Base-by-base conservation (phyloP, 441 rosid genomes). In the Brassica hybrid region DNA sequence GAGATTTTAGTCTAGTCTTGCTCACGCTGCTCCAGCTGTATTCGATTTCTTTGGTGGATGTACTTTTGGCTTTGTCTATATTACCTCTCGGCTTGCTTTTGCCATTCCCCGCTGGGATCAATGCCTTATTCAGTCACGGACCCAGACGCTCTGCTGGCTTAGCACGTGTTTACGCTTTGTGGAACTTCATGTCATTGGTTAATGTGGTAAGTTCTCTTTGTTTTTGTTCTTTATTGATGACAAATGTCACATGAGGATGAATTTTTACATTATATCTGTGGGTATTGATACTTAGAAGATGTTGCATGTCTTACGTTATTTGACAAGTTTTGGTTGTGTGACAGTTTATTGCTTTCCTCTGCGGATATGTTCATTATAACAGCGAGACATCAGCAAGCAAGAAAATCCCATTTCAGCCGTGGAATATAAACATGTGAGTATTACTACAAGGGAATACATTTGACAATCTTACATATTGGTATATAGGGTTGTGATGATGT, bases 81-180 rank as follows among this genome's bases (percentile, higher is more conserved):
- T 83, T 94, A 76, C 99, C 99, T 69, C 89, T 96, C 23, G 98
- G 98, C 71, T 85, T 97, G 81, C 94, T 97, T 78, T 88, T 97
- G 73, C 98, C 99, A 9, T 97, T 97, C 81, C 98, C 98, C 78
- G 98, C 96, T 64, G 99, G 99, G 78, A 97, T 97, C 82, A 94
- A 93, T 86, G 99, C 99, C 83, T 84, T 96, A 75, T 96, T 96
- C 82, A 96, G 98, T 80, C 97, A 94, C 82, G 98, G 99, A 76
- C 98, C 97, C 6, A 88, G 98, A 80, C 99, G 96, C 72, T 96
- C 99, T 73, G 92, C 98, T 62, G 98, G 98, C 75, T 91, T 96
- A 38, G 98, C 99, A 17, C 98, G 99, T 73, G 86, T 93, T 66
- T 96, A 96, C 82, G 98, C 99, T 16, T 83, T 96, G 84, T 96